A percentile compares a stretch with the other conserved stretches of the same genome.
phyloP scores from a whole-genome alignment of 495 filamentous ascomycete species.

The Aspergillus asperescens region DNA sequence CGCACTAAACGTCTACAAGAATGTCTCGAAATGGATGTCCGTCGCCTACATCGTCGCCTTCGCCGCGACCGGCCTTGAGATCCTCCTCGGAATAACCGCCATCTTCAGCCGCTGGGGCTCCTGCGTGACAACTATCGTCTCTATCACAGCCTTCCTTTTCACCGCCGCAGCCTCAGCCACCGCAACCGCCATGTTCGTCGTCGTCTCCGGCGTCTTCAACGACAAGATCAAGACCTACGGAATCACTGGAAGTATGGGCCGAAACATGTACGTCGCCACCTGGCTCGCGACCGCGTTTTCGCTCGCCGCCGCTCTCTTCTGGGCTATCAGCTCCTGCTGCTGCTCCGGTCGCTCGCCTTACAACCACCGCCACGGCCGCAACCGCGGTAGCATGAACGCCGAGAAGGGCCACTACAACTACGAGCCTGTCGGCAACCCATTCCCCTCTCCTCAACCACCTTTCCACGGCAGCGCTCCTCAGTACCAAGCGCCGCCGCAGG shows the following conservation, averaged over 20 bases:
- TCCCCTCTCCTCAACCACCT: conserved; percentile 15
- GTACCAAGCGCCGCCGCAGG: conserved; percentile 15
- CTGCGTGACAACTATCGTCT: conserved; percentile 64
- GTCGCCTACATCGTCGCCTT: conserved; percentile 65
- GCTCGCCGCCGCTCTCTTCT: conserved; percentile 70
- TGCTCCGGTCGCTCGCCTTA: conserved; percentile 60
- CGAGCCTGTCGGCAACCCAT: conserved; percentile 35
- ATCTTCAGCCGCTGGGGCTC: conserved; percentile 65
- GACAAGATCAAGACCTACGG: conserved; percentile 59
- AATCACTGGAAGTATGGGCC: conserved; percentile 58
- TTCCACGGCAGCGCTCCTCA: conserved; percentile 30
- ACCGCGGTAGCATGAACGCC: conserved; percentile 29
- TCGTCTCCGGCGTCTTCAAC: conserved; percentile 55
- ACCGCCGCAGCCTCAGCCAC: conserved; percentile 53
- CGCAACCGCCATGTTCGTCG: conserved; percentile 56
- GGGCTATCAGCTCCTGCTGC: conserved; percentile 88
- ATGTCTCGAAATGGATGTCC: conserved; percentile 76
- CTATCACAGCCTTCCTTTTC: conserved; percentile 47
- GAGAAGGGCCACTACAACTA: conserved; percentile 51
- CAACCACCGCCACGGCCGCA: conserved; percentile 30
- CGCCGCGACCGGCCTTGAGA: conserved; percentile 60
- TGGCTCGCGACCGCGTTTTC: conserved; percentile 81
- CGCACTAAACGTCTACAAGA: conserved; percentile 63
- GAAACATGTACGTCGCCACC: conserved; percentile 57
- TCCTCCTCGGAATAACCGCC: conserved; percentile 65